Evolutionary conservation across 129 eudicot genomes (phyloP), one percentile per base, ranked within the genome.

Genomic region (Rutidosis leptorrhynchoides): DNA sequence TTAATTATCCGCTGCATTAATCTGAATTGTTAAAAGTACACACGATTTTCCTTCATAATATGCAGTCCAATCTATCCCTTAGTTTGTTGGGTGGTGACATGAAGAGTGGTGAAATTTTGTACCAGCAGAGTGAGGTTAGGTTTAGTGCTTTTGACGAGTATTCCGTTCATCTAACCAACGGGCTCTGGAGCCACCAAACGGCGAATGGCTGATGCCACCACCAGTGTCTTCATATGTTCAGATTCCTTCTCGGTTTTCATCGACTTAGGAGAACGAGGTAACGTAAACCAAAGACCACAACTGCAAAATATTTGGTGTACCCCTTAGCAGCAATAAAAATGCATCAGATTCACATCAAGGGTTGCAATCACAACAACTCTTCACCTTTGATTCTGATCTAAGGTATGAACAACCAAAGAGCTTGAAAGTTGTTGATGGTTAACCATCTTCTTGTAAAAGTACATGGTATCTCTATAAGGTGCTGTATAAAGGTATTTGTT

Each of bases 301-400:
- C 70, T 87, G 81, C 69, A 94, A 84, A 83, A 83, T 94, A 53
- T 94, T 94, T 75, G 99, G 99, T 30, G 87, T 93, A 65, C 87
- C 93, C 20, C 83, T 94, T 21, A 68, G 70, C 16, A 83, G 83
- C 33, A 83, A 79, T 55, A 71, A 80, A 74, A 71, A 56, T 54
- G 10, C 83, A 23, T 29, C 56, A 45, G 95, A 83, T 43, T 67
- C 82, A n/a, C 77, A 65, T 58, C 70, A 35, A 0, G 77, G 69
- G 29, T n/a, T 66, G 68, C 82, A 83, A 19, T 35, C 82, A 42
- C 84, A 81, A 19, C 81, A 77, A 7, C 54, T 73, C n/a, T 58
- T 67, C 29, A 59, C 69, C 23, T 48, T 54, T 71, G 96, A 83
- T 24, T 68, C 86, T 7, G 95, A 80, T 78, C 82, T 76, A 35